Percentiles rank a stretch among this genome's conserved stretches.
These are phyloP conservation scores for Silybum marianum DNA, from an alignment of 129 eudicot genomes.

Conservation along the genomic window DNA sequence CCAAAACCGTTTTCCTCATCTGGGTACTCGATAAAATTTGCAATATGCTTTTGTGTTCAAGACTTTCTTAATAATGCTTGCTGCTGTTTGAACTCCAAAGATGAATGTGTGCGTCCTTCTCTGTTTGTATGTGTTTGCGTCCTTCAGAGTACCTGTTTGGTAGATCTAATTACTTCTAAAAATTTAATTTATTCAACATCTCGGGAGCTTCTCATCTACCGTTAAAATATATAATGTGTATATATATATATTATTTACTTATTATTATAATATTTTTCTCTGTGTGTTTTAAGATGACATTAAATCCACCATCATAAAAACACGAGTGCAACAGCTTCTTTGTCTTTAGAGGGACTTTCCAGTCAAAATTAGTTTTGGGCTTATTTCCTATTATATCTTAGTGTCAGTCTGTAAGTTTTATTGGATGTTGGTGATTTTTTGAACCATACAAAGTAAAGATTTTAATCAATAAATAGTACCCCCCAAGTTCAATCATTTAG, in stretches of 20 bases:
- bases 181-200: constrained; percentile 27
- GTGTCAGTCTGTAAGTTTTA: constrained; percentile 20
- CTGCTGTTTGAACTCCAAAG: neutral
- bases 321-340: constrained; percentile 32
- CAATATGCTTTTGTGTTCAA: neutral
- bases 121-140: constrained; percentile 17
- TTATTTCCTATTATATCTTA: constrained; percentile 20
- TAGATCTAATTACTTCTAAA: constrained; percentile 32
- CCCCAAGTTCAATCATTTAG: neutral
- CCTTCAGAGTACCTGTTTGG: constrained; percentile 26
- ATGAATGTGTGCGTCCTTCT: neutral
- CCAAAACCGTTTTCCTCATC: neutral
- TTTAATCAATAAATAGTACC: constrained; percentile 14
- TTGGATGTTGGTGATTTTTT: constrained; percentile 8
- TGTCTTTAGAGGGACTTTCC: constrained; percentile 21
- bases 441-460: constrained; percentile 13
- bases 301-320: constrained; percentile 21
- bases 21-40: neutral
- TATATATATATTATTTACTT: neutral
- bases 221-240: neutral
- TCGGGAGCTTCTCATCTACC: constrained; percentile 31
- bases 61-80: too few species aligned
- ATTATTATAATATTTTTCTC: neutral
- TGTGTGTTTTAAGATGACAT: constrained; percentile 29
- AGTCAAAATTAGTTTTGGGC: constrained; percentile 31